Base-by-base conservation (phyloP, 192 early-diverging fungal species). In the Mortierella antarctica region DNA sequence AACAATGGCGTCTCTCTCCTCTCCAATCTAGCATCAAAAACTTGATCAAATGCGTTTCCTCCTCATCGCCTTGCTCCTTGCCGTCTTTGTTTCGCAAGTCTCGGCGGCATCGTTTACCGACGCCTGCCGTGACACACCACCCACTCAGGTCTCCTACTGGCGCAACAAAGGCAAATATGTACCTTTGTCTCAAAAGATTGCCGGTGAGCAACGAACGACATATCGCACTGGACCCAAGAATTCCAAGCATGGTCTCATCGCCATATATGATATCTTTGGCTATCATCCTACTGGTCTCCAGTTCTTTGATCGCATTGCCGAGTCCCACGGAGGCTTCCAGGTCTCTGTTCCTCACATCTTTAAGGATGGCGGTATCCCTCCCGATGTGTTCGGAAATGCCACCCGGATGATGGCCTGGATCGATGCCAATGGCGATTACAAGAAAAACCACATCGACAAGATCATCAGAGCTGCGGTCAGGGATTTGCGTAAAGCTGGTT, bases 181-280 rank as follows among this genome's bases (percentile, higher is more conserved):
- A 49, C 45, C 85, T 18, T 84, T 77, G 8, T 73, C 76, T 11
- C 53, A 82, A n/a, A 61, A 77, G 42, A 79, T 67, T 78, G 86
- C 88, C 65, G 65, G 78, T 20, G 73, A 70, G 23, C 88, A 88
- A 4, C 68, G 50, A 23, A 74, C 62, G 65, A 67, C 46, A 42
- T 77, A 66, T 53, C 9, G 64, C 9, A 66, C 64, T 55, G 64
- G 64, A 31, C 64, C 64, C 6, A 66, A 83, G 68, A 62, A 70
- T 23, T 62, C 90, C 39, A 83, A 86, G 77, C 85, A 83, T 15
- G 88, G 81, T 17, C 70, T 93, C 59, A 53, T 93, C 6, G 74
- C 86, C 67, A 84, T 88, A 67, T 90, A 92, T 62, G 92, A 93
- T 71, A 77, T 93, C 52, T 90, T 91, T 73, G 92, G 88, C 1